Evolutionary conservation across 495 filamentous ascomycete genomes (phyloP), one percentile per base, ranked within the genome.

Genomic region (Neurospora terricola): DNA sequence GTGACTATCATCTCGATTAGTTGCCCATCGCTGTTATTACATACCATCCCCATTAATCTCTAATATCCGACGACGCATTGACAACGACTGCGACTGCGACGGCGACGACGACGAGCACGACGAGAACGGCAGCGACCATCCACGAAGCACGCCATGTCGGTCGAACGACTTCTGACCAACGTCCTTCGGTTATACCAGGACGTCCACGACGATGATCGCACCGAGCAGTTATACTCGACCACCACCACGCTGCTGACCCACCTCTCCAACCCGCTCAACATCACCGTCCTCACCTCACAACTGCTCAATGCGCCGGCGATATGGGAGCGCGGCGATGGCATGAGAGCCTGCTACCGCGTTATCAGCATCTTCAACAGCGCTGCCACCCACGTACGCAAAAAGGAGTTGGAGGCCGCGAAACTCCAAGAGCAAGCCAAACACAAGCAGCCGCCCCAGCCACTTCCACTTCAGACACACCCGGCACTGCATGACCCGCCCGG

Each of bases 321-420:
- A 81, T 99, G 96, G 96, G 73, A 45, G 43, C 79, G 77, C 62
- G 72, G 77, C 83, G 89, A 94, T 74, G 91, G 90, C 62, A 84
- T 99, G 39, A 87, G 88, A 45, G 89, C 90, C 3, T 89, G 90
- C 79, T 88, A 92, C 75, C 90, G 90, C 75, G 87, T 96, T 75
- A 87, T 98, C 74, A 91, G 93, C 79, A 89, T 96, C 75, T 98
- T 93, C 86, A 96, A 96, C 79, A 91, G 91, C 14, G 93, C 96
- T 70, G 89, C 92, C 3, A 87, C 88, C 70, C 88, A 88, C 37
- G 83, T 94, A 11, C 83, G 89, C 72, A 83, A 84, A 40, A 86
- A 88, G 73, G 84, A 87, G 77, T 69, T 84, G 14, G 85, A 88
- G 72, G 86, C 88, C 76, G 88, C 89, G 66, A 81, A 62, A 81